Base-by-base conservation (phyloP, 2,329 filamentous ascomycete species). In the Ceratocystis papillata region DNA sequence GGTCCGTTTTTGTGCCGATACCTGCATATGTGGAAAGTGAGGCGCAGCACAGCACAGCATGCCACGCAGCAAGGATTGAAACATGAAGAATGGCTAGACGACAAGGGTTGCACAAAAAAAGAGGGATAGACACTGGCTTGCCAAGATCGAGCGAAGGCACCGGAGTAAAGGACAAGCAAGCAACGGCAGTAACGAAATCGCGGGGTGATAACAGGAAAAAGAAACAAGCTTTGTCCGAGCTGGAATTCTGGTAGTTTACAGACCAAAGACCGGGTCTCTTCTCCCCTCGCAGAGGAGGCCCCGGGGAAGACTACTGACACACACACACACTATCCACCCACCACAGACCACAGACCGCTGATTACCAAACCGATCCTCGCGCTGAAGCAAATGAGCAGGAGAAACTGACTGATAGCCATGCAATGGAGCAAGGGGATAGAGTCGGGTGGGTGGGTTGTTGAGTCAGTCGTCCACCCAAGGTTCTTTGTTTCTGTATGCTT, bases 21-120 rank as follows among this genome's bases (percentile, higher is more conserved):
- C 8, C 8, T 37, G 55, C 30, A 15, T 30, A 37, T 59, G n/a
- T 59, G 17, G 55, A 37, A 17, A 37, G 3, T 20, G 61, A 63
- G 61, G 61, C 61, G 61, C 61, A 63, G 61, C 37, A n/a, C 61
- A 33, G 25, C 41, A 41, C 8, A 48, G 17, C 44, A 30, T 25
- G 61, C 46, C 25, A 57, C n/a, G 53, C 53, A 57, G 12, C 4
- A 4, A 33, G 17, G 30, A 59, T 30, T 17, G 25, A 2, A 8
- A 37, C 17, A 33, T 33, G 30, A 33, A 7, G 30, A 33, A 33
- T 7, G 30, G 30, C 6, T 7, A n/a, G 55, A 59, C 55, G 55
- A 33, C 55, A 59, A 37, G 55, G 55, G 25, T 59, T 59, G 55
- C 55, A 59, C 30, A 37, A 25, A 20, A 37, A 3, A 12, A 33